Conservation (phyloP, 108 stramenopile genomes). For the Stephanodiscus minutulus region DNA sequence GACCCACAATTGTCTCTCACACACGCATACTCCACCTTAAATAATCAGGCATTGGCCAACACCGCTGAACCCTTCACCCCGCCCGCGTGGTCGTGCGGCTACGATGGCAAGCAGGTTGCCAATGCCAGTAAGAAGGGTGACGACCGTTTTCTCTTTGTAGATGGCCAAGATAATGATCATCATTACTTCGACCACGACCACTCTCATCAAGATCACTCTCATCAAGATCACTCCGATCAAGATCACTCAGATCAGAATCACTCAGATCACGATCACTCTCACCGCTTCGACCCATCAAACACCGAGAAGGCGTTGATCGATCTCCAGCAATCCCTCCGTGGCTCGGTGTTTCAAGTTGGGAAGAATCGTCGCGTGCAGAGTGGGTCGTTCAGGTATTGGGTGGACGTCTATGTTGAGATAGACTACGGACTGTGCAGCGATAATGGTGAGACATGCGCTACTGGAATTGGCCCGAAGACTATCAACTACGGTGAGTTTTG, state of each 20-base stretch:
- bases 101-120: not conserved
- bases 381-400: not conserved
- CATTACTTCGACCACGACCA: not conserved
- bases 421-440: not conserved
- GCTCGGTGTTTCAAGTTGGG: slow-evolving; percentile 1
- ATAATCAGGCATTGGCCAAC: not conserved
- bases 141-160: not conserved
- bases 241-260: not conserved
- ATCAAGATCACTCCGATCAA: too few relatives aligned
- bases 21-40: not conserved
- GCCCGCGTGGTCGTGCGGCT: slow-evolving; percentile 4
- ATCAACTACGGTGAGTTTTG: not conserved
- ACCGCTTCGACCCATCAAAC: not conserved
- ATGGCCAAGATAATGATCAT: not conserved
- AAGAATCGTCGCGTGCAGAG: not conserved
- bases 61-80: not conserved
- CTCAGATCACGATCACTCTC: not conserved
- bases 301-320: not conserved
- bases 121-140: not conserved
- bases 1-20: too few relatives aligned
- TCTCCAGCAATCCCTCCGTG: slow-evolving; percentile 1
- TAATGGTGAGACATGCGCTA: not conserved
- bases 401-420: slow-evolving; percentile 4
- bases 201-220: not conserved
- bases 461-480: not conserved